A percentile compares a stretch with the other conserved stretches of the same genome.
phyloP scores from a whole-genome alignment of 345 rosid genomes.

The Capsella bursapastoris region DNA sequence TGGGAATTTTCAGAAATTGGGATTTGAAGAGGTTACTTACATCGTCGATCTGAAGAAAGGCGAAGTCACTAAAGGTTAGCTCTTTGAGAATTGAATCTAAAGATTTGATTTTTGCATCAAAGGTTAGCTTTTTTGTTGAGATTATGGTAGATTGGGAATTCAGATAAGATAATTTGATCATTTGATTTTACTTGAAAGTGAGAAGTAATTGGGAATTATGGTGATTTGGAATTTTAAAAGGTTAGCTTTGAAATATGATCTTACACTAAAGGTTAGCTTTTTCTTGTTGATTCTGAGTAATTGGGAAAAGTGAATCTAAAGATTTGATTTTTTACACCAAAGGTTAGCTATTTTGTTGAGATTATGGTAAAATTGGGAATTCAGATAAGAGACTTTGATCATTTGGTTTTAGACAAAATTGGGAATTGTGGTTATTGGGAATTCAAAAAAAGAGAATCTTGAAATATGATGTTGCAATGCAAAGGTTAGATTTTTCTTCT shows the following conservation, averaged over 20 bases:
- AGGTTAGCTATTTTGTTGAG: conserved; percentile 31
- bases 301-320: neutral
- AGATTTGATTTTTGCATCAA: too few species aligned
- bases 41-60: conserved; percentile 94
- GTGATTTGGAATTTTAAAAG: too few species aligned
- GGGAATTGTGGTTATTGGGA: neutral
- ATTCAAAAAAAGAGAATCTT: neutral
- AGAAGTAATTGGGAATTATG: too few species aligned
- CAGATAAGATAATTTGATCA: too few species aligned
- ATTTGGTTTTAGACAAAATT: conserved; percentile 47
- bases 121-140: neutral
- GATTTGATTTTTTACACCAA: conserved; percentile 30
- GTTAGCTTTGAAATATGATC: too few species aligned
- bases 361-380: conserved; percentile 37
- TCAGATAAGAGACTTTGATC: neutral
- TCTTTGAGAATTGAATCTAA: neutral
- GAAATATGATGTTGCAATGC: neutral
- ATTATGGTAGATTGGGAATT: neutral
- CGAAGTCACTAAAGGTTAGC: conserved; percentile 75
- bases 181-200: too few species aligned
- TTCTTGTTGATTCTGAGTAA: too few species aligned
- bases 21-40: conserved; percentile 76
- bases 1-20: conserved; percentile 66
- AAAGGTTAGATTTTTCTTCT: conserved; percentile 55
- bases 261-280: too few species aligned